These are phyloP conservation scores for Asterionellopsis glacialis DNA, from an alignment of 108 stramenopile species.

Conservation along the genomic window DNA sequence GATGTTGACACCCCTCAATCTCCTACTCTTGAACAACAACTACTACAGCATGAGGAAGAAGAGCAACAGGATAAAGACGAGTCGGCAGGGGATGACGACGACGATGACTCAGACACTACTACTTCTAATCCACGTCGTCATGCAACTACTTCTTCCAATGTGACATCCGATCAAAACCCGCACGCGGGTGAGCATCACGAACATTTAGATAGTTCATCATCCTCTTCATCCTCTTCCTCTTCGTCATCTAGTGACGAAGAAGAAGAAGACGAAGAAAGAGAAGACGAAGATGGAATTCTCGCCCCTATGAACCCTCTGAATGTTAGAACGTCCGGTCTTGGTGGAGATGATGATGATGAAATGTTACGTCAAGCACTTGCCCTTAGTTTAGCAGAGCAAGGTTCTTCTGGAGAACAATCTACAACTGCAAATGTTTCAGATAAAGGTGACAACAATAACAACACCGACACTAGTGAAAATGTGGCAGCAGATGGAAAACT, in stretches of 20 bases:
- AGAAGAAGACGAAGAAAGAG: constrained; percentile 12
- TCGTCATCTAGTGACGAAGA: constrained; percentile 10
- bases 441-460: too few species aligned
- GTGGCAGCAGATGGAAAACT: neutral
- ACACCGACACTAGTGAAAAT: neutral
- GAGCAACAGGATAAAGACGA: constrained; percentile 10
- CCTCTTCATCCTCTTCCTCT: too few species aligned
- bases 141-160: neutral
- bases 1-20: neutral
- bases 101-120: neutral
- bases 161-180: neutral
- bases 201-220: constrained; percentile 5
- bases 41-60: constrained; percentile 2
- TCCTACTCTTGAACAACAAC: too few species aligned
- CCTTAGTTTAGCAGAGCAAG: constrained; percentile 16
- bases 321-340: too few species aligned
- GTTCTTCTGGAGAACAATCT: neutral
- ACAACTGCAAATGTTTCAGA: neutral
- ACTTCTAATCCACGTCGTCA: neutral
- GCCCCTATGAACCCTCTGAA: too few species aligned
- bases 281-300: too few species aligned
- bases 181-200: neutral
- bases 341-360: too few species aligned
- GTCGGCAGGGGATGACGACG: constrained; percentile 3
- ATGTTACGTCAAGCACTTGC: constrained; percentile 38